Evolutionary conservation across 768 basidiomycete genomes (phyloP), one percentile per base, ranked within the genome.

Genomic region (Serendipita vermifera): DNA sequence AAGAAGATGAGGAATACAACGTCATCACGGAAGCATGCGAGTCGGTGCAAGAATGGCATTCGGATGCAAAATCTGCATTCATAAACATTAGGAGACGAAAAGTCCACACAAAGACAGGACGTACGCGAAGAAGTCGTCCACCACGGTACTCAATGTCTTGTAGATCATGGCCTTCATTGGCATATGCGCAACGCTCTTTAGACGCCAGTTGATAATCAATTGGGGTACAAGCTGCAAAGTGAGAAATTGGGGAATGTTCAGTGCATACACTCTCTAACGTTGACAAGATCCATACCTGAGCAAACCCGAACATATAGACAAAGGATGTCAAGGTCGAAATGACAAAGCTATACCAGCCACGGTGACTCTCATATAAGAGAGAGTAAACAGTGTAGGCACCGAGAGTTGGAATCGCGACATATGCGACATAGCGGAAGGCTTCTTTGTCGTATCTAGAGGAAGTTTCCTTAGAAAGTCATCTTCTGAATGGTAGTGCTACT

Each of bases 141-240:
- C 86, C 46, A 88, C 85, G 1, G 84, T 88, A 40, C 88, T 85
- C 58, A 94, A 74, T 1, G 87, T 82, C 72, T 94, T 96, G 76
- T 91, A 94, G 62, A 92, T 83, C 88, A 98, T 91, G 3, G 93
- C 87, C 68, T 93, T 96, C 85, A 96, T 93, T 17, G 93, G 93
- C 85, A 98, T 91, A 67, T 98, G 94, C 40, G 94, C 86, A 33
- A 96, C 92, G 67, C 85, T 90, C 85, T 92, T 92, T 58, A 98
- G 77, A 69, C 94, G 94, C 72, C 93, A 96, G 72, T 96, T 96
- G 74, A 97, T 93, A 65, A 97, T 94, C 57, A 91, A 71, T 67
- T 89, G 86, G 33, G 85, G 87, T 48, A 89, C 72, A 31, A 91
- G 76, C 22, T 38, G 57, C 58, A 59, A 46, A 54, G 58, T 55